Evolutionary conservation across 2,329 filamentous ascomycete genomes (phyloP).

Genomic region (Fusarium dlaminii): DNA sequence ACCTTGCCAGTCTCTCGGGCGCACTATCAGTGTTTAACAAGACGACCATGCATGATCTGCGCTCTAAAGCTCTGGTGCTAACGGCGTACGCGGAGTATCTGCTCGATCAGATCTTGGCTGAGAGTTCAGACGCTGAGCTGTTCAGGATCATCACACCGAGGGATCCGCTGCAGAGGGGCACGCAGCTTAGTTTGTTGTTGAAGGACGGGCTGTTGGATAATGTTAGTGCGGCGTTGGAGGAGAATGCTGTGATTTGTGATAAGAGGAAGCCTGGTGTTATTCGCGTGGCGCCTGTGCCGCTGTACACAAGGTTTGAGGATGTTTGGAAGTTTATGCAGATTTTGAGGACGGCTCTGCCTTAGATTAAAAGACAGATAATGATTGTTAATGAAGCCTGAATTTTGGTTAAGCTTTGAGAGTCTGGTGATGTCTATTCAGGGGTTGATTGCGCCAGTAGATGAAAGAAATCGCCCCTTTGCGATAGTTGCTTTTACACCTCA

Average conservation of each 20-base stretch:
- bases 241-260: constrained; percentile 78
- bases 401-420: not conserved
- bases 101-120: constrained; percentile 57
- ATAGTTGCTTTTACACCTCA: not conserved
- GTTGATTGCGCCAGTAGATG: not conserved
- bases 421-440: not conserved
- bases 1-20: constrained; percentile 78
- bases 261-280: constrained; percentile 88
- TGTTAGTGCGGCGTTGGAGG: constrained; percentile 71
- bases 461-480: not conserved
- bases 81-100: constrained; percentile 81
- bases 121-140: constrained; percentile 44
- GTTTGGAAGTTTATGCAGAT: constrained; percentile 63
- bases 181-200: constrained; percentile 81
- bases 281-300: constrained; percentile 80
- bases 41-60: constrained; percentile 74
- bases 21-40: constrained; percentile 78
- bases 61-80: constrained; percentile 75
- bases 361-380: constrained; percentile 3
- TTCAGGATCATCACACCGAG: constrained; percentile 76
- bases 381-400: constrained; percentile 12
- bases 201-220: constrained; percentile 74
- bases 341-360: constrained; percentile 47
- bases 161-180: constrained; percentile 74
- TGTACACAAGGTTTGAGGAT: constrained; percentile 85